Conservation (phyloP, 805 yeast species). For the Debaryomyces tyrocola region DNA sequence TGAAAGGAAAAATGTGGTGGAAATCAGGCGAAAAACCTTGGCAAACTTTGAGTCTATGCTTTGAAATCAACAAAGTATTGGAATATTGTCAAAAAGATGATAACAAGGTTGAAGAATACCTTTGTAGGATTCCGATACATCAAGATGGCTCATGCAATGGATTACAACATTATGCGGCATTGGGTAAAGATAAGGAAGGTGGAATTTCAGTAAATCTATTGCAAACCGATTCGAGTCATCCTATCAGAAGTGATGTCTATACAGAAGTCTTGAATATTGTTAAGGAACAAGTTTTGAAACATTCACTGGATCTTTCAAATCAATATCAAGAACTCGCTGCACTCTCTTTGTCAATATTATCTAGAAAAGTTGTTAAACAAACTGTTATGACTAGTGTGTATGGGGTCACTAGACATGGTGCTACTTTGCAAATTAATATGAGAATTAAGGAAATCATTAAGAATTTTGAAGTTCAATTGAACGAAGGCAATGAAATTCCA, state of each 20-base stretch:
- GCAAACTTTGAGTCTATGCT: constrained; percentile 36
- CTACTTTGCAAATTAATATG: constrained; percentile 28
- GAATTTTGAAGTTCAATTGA: neutral
- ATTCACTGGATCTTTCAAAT: neutral
- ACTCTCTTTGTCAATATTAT: constrained; percentile 16
- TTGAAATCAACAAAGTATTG: constrained; percentile 26
- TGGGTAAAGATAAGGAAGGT: constrained; percentile 37
- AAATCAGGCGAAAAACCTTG: constrained; percentile 37
- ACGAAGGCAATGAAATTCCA: neutral
- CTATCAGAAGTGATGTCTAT: constrained; percentile 33
- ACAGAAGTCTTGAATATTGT: constrained; percentile 29
- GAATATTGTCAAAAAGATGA: constrained; percentile 12
- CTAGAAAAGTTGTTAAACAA: constrained; percentile 37
- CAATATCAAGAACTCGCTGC: constrained; percentile 11
- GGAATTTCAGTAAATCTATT: constrained; percentile 40
- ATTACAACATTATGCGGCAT: constrained; percentile 46
- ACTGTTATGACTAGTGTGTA: constrained; percentile 48
- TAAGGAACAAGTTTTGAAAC: constrained; percentile 9
- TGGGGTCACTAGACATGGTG: constrained; percentile 43
- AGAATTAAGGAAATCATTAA: constrained; percentile 22
- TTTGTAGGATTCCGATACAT: constrained; percentile 36
- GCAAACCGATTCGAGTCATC: constrained; percentile 11
- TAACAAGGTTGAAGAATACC: constrained; percentile 18
- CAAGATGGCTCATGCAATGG: constrained; percentile 49
- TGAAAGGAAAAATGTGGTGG: constrained; percentile 34